A percentile compares a stretch with the other conserved stretches of the same genome.
phyloP scores from a whole-genome alignment of 2,329 filamentous ascomycete species.

The Diatrype stigma region DNA sequence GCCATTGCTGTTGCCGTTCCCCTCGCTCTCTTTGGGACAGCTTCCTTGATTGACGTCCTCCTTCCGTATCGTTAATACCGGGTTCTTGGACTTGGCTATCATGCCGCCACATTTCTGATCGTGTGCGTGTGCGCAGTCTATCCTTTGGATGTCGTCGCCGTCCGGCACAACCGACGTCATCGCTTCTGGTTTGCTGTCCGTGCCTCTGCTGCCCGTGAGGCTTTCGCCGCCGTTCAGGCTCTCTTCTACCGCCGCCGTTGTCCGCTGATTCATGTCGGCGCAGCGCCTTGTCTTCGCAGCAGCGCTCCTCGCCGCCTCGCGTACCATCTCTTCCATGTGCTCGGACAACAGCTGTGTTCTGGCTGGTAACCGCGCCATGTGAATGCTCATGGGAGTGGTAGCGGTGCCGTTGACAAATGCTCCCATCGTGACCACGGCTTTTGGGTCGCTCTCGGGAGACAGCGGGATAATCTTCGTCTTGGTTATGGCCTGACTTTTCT shows the following conservation, averaged over 20 bases:
- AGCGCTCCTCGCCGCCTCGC: not conserved
- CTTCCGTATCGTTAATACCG: not conserved
- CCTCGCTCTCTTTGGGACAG: not conserved
- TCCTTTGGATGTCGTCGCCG: too few relatives aligned
- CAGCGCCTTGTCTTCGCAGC: not conserved
- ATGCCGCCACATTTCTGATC: not conserved
- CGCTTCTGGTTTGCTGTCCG: not conserved
- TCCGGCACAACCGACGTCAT: not conserved
- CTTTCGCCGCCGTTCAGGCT: not conserved
- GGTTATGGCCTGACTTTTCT: too few relatives aligned
- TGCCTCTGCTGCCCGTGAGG: not conserved
- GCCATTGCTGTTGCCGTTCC: not conserved
- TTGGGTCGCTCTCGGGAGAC: too few relatives aligned
- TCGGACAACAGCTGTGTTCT: too few relatives aligned
- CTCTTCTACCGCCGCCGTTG: not conserved
- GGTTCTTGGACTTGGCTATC: not conserved
- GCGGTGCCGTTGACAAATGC: too few relatives aligned
- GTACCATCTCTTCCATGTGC: not conserved
- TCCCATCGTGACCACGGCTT: too few relatives aligned
- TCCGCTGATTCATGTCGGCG: not conserved
- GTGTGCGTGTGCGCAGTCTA: too few relatives aligned
- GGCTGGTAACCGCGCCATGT: too few relatives aligned
- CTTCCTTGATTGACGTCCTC: not conserved
- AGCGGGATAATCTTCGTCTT: too few relatives aligned
- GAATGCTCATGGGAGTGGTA: too few relatives aligned